These are phyloP conservation scores for Tetrapisispora fleetii DNA, from an alignment of 805 yeast genomes.

Conservation along the genomic window DNA sequence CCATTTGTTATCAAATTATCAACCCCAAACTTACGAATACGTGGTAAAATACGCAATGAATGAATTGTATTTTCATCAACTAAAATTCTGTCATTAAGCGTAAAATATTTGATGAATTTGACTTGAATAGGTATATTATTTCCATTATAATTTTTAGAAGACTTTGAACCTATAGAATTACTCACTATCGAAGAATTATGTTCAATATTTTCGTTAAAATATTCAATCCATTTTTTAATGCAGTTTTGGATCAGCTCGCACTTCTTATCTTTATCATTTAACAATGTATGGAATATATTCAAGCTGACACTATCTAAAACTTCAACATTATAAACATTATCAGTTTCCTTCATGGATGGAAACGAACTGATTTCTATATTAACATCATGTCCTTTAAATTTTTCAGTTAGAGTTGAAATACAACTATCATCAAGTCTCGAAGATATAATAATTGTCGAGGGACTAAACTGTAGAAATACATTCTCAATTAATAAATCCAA, in stretches of 20 bases:
- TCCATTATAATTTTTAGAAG: neutral
- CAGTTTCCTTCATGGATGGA: constrained; percentile 4
- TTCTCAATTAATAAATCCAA: constrained; percentile 8
- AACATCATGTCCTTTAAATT: neutral
- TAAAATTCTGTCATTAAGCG: constrained; percentile 10
- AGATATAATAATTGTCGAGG: constrained; percentile 15
- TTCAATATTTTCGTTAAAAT: neutral
- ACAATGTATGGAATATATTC: neutral
- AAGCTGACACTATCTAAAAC: constrained; percentile 1
- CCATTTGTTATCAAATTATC: constrained; percentile 11
- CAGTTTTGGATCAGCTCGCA: neutral
- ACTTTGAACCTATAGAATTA: neutral
- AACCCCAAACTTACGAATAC: constrained; percentile 5
- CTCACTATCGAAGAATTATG: neutral
- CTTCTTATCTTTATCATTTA: neutral
- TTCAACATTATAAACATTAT: constrained; percentile 4
- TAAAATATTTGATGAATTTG: neutral
- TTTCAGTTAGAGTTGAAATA: neutral
- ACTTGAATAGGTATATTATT: neutral
- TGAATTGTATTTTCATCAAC: constrained; percentile 19
- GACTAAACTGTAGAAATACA: constrained; percentile 9
- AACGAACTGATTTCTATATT: constrained; percentile 3
- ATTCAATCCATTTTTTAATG: neutral
- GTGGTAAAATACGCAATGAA: constrained; percentile 20
- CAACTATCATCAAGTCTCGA: constrained; percentile 10